Conservation (phyloP, 2,329 filamentous ascomycete genomes). For the Colletotrichum simmondsii region DNA sequence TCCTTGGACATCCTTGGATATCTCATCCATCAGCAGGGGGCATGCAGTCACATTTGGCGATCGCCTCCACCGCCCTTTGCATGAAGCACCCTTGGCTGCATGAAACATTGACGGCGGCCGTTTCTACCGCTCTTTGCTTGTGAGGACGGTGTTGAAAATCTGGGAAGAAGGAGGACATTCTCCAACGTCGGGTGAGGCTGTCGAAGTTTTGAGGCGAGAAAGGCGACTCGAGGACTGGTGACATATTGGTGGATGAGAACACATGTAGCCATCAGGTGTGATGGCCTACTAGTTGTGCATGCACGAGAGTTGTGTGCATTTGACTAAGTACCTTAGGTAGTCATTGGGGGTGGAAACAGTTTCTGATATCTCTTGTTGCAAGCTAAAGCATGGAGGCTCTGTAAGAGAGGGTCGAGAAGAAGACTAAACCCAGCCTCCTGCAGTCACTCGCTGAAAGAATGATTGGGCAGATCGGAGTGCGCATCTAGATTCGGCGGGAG, state of each 20-base stretch:
- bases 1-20: background rate
- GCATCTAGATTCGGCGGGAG: background rate
- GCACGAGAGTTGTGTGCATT: background rate
- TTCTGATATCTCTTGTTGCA: background rate
- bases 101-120: conserved; percentile 31
- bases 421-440: background rate
- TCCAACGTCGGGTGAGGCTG: background rate
- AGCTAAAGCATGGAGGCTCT: background rate
- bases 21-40: conserved; percentile 2
- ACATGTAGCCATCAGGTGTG: background rate
- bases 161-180: background rate
- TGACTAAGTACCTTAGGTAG: background rate
- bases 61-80: conserved; percentile 31
- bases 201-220: too few species aligned
- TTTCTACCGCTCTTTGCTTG: conserved; percentile 11
- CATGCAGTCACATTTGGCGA: conserved; percentile 21
- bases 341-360: background rate
- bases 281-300: background rate
- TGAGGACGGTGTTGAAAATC: background rate
- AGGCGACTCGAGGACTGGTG: background rate
- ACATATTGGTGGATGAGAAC: background rate
- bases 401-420: background rate
- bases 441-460: background rate
- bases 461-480: background rate
- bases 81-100: conserved; percentile 19